Evolutionary conservation across 768 basidiomycete species (phyloP).

Genomic region (Gloeopeniophorella convolvens): DNA sequence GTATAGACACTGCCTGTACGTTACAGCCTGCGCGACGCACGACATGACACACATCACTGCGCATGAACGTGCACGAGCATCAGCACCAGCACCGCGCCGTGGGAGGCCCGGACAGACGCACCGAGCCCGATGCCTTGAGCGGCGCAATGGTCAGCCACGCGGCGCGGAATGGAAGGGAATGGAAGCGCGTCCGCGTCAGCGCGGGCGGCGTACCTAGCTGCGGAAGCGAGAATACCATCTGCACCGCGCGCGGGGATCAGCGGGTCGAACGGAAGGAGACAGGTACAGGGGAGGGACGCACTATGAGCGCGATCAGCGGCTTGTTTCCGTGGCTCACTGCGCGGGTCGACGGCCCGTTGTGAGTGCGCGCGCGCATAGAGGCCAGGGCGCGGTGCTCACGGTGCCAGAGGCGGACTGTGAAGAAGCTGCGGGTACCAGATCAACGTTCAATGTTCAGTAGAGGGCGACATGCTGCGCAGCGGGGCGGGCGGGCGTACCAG

Average conservation of each 20-base stretch:
- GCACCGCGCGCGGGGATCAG: not conserved
- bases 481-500: too few relatives aligned
- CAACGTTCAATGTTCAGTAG: not conserved
- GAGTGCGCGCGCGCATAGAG: not conserved
- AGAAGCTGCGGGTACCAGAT: not conserved
- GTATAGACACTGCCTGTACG: too few relatives aligned
- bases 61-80: not conserved
- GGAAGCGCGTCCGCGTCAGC: too few relatives aligned
- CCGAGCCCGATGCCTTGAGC: conserved; percentile 1
- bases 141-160: not conserved
- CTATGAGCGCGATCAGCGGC: not conserved
- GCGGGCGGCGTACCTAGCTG: conserved; percentile 8
- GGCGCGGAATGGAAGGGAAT: not conserved
- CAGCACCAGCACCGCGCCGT: too few relatives aligned
- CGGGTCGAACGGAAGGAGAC: not conserved
- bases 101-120: too few relatives aligned
- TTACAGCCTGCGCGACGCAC: too few relatives aligned
- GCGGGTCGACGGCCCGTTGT: not conserved
- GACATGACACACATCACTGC: not conserved
- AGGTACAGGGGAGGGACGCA: not conserved
- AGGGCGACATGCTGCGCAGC: not conserved
- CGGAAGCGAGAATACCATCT: conserved; percentile 1
- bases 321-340: not conserved
- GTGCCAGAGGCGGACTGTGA: conserved; percentile 8
- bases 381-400: not conserved